Evolutionary conservation across 441 rosid species (phyloP).

Genomic region (Euphorbia schlechtendalii): DNA sequence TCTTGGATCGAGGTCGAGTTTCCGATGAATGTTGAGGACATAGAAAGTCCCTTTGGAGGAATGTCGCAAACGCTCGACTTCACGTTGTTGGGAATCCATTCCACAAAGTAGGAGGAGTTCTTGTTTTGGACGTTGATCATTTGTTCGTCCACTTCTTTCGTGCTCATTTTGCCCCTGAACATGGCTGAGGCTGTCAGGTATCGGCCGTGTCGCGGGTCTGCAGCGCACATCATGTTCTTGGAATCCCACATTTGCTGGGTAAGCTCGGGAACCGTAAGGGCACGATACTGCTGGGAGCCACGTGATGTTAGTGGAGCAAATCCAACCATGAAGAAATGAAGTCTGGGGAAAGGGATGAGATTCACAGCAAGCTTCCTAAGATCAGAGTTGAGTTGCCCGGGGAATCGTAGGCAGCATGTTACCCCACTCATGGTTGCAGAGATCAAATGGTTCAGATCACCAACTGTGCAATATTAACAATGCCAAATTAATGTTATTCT

Average conservation of each 20-base stretch:
- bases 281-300: constrained; percentile 22
- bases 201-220: constrained; percentile 19
- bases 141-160: constrained; percentile 19
- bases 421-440: constrained; percentile 41
- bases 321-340: constrained; percentile 35
- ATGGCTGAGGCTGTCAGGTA: constrained; percentile 20
- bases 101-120: constrained; percentile 21
- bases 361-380: constrained; percentile 40
- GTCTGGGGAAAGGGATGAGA: constrained; percentile 37
- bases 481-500: not conserved
- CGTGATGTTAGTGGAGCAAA: constrained; percentile 22
- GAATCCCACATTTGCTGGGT: constrained; percentile 26
- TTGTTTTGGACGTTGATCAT: constrained; percentile 23
- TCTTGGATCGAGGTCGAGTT: constrained; percentile 24
- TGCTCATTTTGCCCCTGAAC: constrained; percentile 24
- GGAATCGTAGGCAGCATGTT: constrained; percentile 37
- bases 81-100: constrained; percentile 37
- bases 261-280: constrained; percentile 21
- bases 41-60: constrained; percentile 30
- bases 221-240: constrained; percentile 24
- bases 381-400: constrained; percentile 30
- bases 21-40: constrained; percentile 34
- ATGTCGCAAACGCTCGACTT: constrained; percentile 36
- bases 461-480: constrained; percentile 19
- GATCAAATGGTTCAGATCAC: constrained; percentile 36